Evolutionary conservation across 2,329 filamentous ascomycete genomes (phyloP), one percentile per base, ranked within the genome.

Genomic region (Penicillium aurantiogriseum): DNA sequence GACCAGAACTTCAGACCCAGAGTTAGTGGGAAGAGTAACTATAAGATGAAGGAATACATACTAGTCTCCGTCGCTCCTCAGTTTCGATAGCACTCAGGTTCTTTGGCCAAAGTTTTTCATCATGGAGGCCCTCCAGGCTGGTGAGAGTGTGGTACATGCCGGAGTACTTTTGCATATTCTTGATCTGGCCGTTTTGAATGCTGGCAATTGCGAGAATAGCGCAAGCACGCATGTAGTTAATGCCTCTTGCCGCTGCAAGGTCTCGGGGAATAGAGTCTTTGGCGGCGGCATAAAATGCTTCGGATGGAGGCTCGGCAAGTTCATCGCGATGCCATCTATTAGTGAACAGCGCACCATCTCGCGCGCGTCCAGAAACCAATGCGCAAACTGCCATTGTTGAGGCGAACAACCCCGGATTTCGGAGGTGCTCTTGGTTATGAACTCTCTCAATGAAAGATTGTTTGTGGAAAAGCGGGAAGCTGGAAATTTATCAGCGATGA

Each of bases 301-400:
- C 79, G 3, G 78, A 75, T 10, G 71, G 68, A 13, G 71, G 67
- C 43, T 71, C 58, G 38, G 67, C 54, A 27, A 76, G 65, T 59
- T 74, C 59, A 40, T 66, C 56, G 43, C 66, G 58, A 51, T 67
- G 59, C 70, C 74, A 74, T 36, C 67, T 61, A 56, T 69, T 67
- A 54, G 75, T 74, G 55, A 72, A 74, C 13, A 80, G 61, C 3
- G 81, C 79, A 8, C 80, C 80, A 62, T 83, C 81, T 13, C 80
- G 72, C n/a, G 77, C 77, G 40, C 81, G 74, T 7, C 76, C 77
- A 3, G 79, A 78, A 8, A 79, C 76, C 35, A 83, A 70, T 4
- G 81, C 78, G 62, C 81, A 83, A 3, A 78, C 75, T 9, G 80
- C 77, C 81, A 83, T 83, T 21, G 80, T 75, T 0, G 75, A 77